Evolutionary conservation across 179 eudicot species (phyloP).

Genomic region (Carnegiea gigantea): DNA sequence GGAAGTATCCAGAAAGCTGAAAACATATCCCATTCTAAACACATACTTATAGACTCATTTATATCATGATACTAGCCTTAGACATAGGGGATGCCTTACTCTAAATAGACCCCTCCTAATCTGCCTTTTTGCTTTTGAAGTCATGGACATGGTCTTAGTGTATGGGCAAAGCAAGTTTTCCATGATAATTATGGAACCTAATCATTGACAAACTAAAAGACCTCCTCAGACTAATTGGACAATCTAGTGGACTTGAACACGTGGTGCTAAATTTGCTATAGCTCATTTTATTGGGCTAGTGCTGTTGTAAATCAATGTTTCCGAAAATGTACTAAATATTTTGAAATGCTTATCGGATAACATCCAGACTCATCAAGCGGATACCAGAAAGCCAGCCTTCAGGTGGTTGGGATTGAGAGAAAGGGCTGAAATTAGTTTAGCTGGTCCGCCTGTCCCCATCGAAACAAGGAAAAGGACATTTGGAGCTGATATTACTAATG

Average conservation of each 20-base stretch:
- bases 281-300: background rate
- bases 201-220: background rate
- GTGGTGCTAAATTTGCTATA: background rate
- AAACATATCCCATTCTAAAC: too few species aligned
- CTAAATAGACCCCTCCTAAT: background rate
- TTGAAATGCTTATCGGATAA: constrained; percentile 20
- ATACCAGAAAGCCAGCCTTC: constrained; percentile 87
- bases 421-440: constrained; percentile 31
- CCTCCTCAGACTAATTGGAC: background rate
- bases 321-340: background rate
- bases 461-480: constrained; percentile 73
- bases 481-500: constrained; percentile 79
- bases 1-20: too few species aligned
- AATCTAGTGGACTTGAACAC: background rate
- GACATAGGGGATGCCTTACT: too few species aligned
- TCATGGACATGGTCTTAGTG: background rate
- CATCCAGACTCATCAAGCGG: constrained; percentile 71
- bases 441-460: constrained; percentile 29
- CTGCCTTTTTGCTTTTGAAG: background rate
- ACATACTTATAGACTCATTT: too few species aligned
- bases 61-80: too few species aligned
- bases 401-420: constrained; percentile 76
- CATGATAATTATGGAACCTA: background rate
- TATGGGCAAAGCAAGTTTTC: background rate
- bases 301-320: background rate